Evolutionary conservation across 352 stramenopile genomes (phyloP).

Genomic region (Globisporangium paroecandrum): DNA sequence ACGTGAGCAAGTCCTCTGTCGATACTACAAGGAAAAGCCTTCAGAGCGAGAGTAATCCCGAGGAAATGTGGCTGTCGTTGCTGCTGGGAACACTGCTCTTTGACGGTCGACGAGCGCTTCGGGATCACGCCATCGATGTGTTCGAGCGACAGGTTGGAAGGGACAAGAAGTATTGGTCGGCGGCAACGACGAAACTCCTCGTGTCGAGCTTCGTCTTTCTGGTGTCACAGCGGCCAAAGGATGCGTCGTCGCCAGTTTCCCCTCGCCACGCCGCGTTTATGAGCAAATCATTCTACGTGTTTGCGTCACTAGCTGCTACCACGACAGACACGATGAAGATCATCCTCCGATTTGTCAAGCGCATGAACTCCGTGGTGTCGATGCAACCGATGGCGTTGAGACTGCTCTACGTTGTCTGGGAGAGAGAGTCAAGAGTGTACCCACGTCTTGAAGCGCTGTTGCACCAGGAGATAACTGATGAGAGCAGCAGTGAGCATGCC

Average conservation of each 20-base stretch:
- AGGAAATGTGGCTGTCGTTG: conserved; percentile 32
- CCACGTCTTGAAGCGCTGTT: conserved; percentile 53
- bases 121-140: conserved; percentile 22
- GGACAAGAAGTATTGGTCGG: conserved; percentile 27
- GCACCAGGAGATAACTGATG: conserved; percentile 26
- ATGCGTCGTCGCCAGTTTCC: background rate
- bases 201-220: conserved; percentile 65
- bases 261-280: conserved; percentile 30
- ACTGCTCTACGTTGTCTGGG: conserved; percentile 61
- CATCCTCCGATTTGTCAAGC: conserved; percentile 63
- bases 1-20: background rate
- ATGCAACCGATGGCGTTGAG: conserved; percentile 48
- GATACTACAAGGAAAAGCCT: background rate
- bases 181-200: conserved; percentile 35
- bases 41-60: background rate
- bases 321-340: conserved; percentile 78
- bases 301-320: conserved; percentile 40
- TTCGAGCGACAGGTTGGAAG: conserved; percentile 36
- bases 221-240: conserved; percentile 32
- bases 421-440: conserved; percentile 63
- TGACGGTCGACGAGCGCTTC: conserved; percentile 27
- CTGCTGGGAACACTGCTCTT: conserved; percentile 39
- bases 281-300: conserved; percentile 39
- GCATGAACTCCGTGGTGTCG: conserved; percentile 32
- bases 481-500: conserved; percentile 32